Percentiles rank a stretch among this genome's conserved stretches.
These are phyloP conservation scores for Podospora fimiseda DNA, from an alignment of 495 filamentous ascomycete genomes.

Conservation along the genomic window DNA sequence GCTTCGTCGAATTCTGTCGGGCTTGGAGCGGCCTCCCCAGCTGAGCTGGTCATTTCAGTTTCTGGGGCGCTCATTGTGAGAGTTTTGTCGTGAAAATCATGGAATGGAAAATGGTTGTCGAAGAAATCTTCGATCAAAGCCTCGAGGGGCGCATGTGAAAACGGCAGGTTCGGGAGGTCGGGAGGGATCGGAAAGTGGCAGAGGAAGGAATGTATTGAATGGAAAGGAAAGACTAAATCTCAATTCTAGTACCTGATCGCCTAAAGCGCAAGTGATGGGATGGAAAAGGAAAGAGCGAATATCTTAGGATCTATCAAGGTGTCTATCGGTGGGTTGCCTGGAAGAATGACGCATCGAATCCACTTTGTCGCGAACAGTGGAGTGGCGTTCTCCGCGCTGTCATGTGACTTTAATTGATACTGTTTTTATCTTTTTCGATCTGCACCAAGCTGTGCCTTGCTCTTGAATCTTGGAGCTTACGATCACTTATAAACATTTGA, in stretches of 20 bases:
- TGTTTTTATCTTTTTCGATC: no score
- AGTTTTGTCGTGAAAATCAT: not conserved
- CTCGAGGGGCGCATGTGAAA: not conserved
- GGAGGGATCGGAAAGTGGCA: no score
- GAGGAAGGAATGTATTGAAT: no score
- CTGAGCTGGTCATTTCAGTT: not conserved
- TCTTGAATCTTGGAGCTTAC: no score
- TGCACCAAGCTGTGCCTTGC: no score
- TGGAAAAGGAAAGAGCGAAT: not conserved
- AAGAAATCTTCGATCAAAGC: not conserved
- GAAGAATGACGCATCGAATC: slow-evolving; percentile 1
- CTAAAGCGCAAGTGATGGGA: not conserved
- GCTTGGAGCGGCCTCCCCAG: not conserved
- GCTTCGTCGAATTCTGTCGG: slow-evolving; percentile 43
- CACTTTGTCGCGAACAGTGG: not conserved
- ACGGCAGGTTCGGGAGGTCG: no score
- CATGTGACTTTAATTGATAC: slow-evolving; percentile 2
- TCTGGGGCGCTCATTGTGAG: not conserved
- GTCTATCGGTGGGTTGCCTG: not conserved
- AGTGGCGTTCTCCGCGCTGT: not conserved
- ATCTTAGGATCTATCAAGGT: not conserved
- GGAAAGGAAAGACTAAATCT: no score
- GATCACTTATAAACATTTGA: no score
- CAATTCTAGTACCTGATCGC: not conserved
- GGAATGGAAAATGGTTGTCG: not conserved